Percentiles rank a stretch among this genome's conserved stretches.
These are phyloP conservation scores for Sporothrix humicola DNA, from an alignment of 2,329 filamentous ascomycete species.

Conservation along the genomic window DNA sequence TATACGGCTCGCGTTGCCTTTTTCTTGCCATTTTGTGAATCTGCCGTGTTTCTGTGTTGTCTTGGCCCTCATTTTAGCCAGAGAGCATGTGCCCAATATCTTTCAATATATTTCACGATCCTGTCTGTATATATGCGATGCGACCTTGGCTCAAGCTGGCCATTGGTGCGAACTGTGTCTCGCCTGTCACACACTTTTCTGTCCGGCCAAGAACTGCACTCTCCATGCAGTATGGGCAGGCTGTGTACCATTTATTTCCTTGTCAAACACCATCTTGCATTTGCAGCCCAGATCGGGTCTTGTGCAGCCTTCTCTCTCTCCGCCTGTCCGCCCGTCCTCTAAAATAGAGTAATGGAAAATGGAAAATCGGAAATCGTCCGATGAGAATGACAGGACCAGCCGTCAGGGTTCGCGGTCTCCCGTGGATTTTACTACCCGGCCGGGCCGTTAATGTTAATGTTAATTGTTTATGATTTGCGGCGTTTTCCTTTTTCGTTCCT, in stretches of 20 bases:
- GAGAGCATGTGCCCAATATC: not conserved
- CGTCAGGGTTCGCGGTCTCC: not conserved
- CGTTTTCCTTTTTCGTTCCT: not conserved
- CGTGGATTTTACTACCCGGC: not conserved
- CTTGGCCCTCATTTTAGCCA: slow-evolving; percentile 16
- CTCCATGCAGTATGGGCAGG: not conserved
- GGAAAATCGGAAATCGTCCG: not conserved
- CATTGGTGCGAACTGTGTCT: not conserved
- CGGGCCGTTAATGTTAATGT: not conserved
- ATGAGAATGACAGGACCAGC: not conserved
- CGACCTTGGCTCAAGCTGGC: not conserved
- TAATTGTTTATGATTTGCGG: not conserved
- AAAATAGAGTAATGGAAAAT: not conserved
- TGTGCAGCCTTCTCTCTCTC: slow-evolving; percentile 21
- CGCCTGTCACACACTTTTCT: not conserved
- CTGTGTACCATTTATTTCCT: not conserved
- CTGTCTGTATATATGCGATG: not conserved
- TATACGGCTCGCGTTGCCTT: slow-evolving; percentile 13
- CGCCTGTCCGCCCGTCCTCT: slow-evolving; percentile 25
- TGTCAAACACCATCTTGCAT: slow-evolving; percentile 18
- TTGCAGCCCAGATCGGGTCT: not conserved
- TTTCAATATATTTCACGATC: not conserved
- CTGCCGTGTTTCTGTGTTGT: not conserved
- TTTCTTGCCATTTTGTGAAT: not conserved
- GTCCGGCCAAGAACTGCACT: not conserved